These are phyloP conservation scores for Aotearoamyces nothofagi DNA, from an alignment of 2,329 filamentous ascomycete genomes.

Conservation along the genomic window DNA sequence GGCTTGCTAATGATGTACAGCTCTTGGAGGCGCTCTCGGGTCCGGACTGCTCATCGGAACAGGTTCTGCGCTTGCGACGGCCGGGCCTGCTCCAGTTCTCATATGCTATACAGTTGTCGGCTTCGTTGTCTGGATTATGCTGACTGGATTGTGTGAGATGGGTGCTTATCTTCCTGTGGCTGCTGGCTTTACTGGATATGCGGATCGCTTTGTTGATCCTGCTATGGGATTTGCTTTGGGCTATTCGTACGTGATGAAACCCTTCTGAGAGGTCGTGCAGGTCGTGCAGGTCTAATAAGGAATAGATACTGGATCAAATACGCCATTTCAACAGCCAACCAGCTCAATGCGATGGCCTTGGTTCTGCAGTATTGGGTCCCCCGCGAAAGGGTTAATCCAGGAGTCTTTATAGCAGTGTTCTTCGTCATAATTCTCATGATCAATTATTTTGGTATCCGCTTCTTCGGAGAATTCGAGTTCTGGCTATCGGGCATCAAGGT, in stretches of 20 bases:
- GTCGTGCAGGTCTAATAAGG: too few relatives aligned
- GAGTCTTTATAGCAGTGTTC: constrained; percentile 63
- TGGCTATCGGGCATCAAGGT: constrained; percentile 54
- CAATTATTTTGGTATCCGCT: constrained; percentile 37
- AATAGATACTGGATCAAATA: constrained; percentile 8
- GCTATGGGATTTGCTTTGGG: constrained; percentile 62
- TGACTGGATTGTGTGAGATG: constrained; percentile 71
- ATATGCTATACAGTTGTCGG: constrained; percentile 55
- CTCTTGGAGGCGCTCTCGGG: too few relatives aligned
- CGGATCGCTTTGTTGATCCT: constrained; percentile 60
- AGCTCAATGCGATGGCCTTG: neutral
- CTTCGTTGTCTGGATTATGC: constrained; percentile 60
- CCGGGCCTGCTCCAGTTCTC: constrained; percentile 45
- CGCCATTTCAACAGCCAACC: neutral
- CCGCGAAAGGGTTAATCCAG: constrained; percentile 43
- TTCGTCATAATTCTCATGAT: constrained; percentile 43
- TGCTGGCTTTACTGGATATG: constrained; percentile 66
- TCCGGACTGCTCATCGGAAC: constrained; percentile 35
- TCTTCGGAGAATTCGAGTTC: constrained; percentile 29
- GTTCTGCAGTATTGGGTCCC: neutral
- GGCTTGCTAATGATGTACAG: too few relatives aligned
- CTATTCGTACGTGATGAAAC: constrained; percentile 1
- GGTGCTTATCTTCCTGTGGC: constrained; percentile 63
- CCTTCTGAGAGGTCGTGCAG: too few relatives aligned
- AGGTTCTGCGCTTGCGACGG: constrained; percentile 25